Evolutionary conservation across 495 filamentous ascomycete genomes (phyloP).

Genomic region (Physcia stellaris): DNA sequence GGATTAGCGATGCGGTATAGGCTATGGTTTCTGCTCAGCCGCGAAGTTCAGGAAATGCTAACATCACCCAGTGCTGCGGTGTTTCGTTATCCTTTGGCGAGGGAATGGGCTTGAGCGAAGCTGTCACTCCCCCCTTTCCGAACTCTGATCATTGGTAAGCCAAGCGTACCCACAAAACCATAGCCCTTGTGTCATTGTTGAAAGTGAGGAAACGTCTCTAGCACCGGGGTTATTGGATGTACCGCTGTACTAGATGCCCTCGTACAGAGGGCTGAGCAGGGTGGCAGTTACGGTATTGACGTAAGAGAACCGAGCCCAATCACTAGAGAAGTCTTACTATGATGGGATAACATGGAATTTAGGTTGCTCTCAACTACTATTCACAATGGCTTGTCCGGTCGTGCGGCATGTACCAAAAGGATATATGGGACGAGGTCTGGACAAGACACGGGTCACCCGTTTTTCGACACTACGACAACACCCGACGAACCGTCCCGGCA

Average conservation of each 20-base stretch:
- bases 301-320: background rate
- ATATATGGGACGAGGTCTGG: conserved; percentile 9
- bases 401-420: conserved; percentile 6
- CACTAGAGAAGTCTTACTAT: background rate
- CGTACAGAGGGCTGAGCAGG: conserved; percentile 20
- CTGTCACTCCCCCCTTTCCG: conserved; percentile 15
- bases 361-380: conserved; percentile 18
- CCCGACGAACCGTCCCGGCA: conserved; percentile 7
- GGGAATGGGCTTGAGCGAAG: conserved; percentile 18
- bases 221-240: conserved; percentile 18
- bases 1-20: conserved; percentile 38
- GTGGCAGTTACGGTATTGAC: conserved; percentile 20
- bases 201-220: background rate
- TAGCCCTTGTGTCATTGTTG: background rate
- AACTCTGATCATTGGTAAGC: conserved; percentile 10
- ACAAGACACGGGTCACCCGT: conserved; percentile 3
- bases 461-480: conserved; percentile 12
- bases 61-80: background rate
- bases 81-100: conserved; percentile 6
- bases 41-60: background rate
- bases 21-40: background rate
- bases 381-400: conserved; percentile 17
- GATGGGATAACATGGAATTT: background rate
- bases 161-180: background rate
- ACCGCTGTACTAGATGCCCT: conserved; percentile 23